Evolutionary conservation across 2,329 filamentous ascomycete genomes (phyloP), one percentile per base, ranked within the genome.

Genomic region (Waltergamsia citrina): DNA sequence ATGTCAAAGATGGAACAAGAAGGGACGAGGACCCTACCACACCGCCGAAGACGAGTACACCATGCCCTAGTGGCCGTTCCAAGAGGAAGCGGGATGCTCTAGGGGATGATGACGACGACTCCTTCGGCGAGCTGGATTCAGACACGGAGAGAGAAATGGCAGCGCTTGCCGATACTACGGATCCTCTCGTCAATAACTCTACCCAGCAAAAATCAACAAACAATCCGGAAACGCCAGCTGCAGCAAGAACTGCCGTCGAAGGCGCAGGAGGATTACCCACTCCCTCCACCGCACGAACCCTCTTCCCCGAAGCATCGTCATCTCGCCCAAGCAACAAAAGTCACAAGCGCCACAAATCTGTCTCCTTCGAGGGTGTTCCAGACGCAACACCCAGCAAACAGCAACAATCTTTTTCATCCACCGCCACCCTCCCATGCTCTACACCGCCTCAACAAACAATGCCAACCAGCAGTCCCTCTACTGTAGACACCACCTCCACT

Each of bases 141-240:
- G 59, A 64, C n/a, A 57, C 57, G 27, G 62, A 61, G 39, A 44
- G 49, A 18, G 43, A 61, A 37, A 47, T 65, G 38, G 51, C 44
- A 15, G 45, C 41, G n/a, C 46, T 58, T 15, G 46, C 55, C 4
- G 60, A 64, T 32, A 43, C 25, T 45, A 18, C 20, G 10, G 11
- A 14, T 9, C 21, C n/a, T 22, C 30, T 14, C 35, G 23, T 7
- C 26, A 40, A 11, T 34, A 35, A 22, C 35, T 40, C 29, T 26
- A 17, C 30, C 15, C 26, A 27, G 28, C n/a, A n/a, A n/a, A n/a
- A n/a, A n/a, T n/a, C n/a, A n/a, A n/a, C n/a, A n/a, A 24, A 27
- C 40, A 33, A 37, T 18, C 30, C 29, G n/a, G 42, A 47, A 33
- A 39, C 38, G 7, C 59, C 59, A 2, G 50, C 56, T 1, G 38